These are phyloP conservation scores for Gloeostereum incarnatum DNA, from an alignment of 768 basidiomycete species.

Conservation along the genomic window DNA sequence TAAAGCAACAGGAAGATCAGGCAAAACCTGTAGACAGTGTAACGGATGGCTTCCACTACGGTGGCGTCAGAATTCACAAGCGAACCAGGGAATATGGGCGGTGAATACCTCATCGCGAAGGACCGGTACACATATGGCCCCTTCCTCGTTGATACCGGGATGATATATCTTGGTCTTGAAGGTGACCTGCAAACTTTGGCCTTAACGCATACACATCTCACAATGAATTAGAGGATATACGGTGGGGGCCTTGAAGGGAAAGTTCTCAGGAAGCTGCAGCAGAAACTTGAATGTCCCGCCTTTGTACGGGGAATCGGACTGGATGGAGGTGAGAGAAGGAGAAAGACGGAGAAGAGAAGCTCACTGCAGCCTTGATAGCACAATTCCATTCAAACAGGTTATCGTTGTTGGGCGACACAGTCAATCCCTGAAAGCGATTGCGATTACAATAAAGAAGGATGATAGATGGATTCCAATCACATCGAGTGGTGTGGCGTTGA, in stretches of 20 bases:
- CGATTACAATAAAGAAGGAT: slow-evolving; percentile 7
- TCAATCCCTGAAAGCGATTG: slow-evolving; percentile 38
- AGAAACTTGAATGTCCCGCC: slow-evolving; percentile 72
- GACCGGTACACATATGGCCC: slow-evolving; percentile 76
- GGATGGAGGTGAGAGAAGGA: slow-evolving; percentile 7
- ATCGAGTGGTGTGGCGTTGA: slow-evolving; percentile 54
- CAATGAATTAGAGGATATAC: slow-evolving; percentile 25
- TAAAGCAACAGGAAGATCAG: slow-evolving; percentile 6
- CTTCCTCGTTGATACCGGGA: slow-evolving; percentile 86
- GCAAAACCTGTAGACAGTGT: slow-evolving; percentile 62
- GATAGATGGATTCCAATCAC: slow-evolving; percentile 27
- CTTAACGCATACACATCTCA: neutral
- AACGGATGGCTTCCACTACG: slow-evolving; percentile 80
- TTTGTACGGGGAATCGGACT: slow-evolving; percentile 80
- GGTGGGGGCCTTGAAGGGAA: slow-evolving; percentile 81
- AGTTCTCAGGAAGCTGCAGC: slow-evolving; percentile 65
- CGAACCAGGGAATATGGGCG: slow-evolving; percentile 5
- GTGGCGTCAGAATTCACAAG: neutral
- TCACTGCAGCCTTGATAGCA: slow-evolving; percentile 66
- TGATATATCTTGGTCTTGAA: slow-evolving; percentile 87
- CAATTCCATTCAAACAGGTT: slow-evolving; percentile 78
- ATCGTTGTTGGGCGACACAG: slow-evolving; percentile 54
- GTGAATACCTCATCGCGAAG: slow-evolving; percentile 65
- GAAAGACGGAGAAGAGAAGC: slow-evolving; percentile 4
- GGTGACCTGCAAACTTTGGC: slow-evolving; percentile 43